Evolutionary conservation across 2,329 filamentous ascomycete genomes (phyloP), one percentile per base, ranked within the genome.

Genomic region (Cordyceps militaris): DNA sequence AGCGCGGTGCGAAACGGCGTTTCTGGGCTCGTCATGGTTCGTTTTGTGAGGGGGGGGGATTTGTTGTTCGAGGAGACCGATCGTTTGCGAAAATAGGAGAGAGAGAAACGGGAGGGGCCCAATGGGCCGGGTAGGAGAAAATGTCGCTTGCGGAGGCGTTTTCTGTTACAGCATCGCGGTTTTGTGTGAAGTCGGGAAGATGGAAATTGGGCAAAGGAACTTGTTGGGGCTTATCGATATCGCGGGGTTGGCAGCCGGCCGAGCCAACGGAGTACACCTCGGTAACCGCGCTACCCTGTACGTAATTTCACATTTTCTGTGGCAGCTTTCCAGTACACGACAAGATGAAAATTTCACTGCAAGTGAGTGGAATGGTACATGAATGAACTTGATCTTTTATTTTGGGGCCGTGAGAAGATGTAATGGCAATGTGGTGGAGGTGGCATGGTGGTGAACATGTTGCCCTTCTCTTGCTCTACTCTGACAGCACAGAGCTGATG

Each of bases 1-100:
- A 87, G 83, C 67, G 84, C 82, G 26, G 81, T 79, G 56, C 79
- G 78, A 76, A 84, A 86, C 66, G 77, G 69, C 38, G 76, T 74
- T 65, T 5, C 10, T 32, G 4, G 38, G 38, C 10, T 42, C 14
- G 47, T 36, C 36, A 21, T 51, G 6, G 28, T 49, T 19, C 5
- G 26, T 50, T 19, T 19, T 10, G 47, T 23, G 30, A 24, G 19
- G 30, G 30, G 8, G 1, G 10, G 14, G 8, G 14, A 13, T 36
- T 36, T 6, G 34, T 9, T 34, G 10, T 34, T 9, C 32, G 30
- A 34, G 32, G 34, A 16, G 24, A 47, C 19, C 3, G 14, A 16
- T 3, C 11, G 6, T 24, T 14, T 11, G 23, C 11, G 8, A 46
- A 46, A 46, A 14, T 2, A 26, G 21, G 24, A 10, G 23, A 3